Conservation (phyloP, 2,329 filamentous ascomycete genomes). For the Claviceps fusiformis region DNA sequence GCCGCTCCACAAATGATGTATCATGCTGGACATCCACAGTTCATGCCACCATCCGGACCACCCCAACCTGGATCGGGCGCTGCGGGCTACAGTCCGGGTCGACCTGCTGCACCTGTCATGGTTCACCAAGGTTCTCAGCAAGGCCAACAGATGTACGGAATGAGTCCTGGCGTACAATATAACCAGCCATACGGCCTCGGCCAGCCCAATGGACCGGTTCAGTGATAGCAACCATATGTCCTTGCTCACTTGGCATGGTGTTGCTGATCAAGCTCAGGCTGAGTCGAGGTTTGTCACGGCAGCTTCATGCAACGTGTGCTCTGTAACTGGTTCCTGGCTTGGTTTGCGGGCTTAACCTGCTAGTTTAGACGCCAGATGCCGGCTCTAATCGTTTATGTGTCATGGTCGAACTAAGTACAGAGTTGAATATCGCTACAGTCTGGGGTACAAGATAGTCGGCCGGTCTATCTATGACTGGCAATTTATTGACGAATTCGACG, state of each 20-base stretch:
- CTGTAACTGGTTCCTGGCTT: background rate
- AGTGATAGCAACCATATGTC: conserved; percentile 31
- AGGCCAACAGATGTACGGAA: conserved; percentile 64
- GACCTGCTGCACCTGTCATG: conserved; percentile 77
- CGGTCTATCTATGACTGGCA: background rate
- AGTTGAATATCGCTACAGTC: conserved; percentile 1
- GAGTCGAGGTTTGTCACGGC: background rate
- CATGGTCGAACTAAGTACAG: background rate
- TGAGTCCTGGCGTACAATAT: conserved; percentile 63
- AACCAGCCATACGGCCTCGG: conserved; percentile 62
- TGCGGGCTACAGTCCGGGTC: conserved; percentile 77
- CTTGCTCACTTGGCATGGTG: background rate
- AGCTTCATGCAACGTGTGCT: background rate
- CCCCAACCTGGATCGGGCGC: conserved; percentile 49
- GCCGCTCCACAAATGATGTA: conserved; percentile 73
- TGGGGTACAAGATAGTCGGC: background rate
- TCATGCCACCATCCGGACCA: conserved; percentile 45
- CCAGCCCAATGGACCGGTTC: conserved; percentile 56
- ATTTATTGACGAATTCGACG: conserved; percentile 3
- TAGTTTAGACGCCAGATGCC: background rate
- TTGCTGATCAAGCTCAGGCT: background rate
- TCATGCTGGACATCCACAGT: conserved; percentile 49
- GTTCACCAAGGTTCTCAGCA: conserved; percentile 88
- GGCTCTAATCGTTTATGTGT: background rate
- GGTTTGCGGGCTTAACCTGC: background rate